phyloP scores from a whole-genome alignment of 495 filamentous ascomycete species.

The Penicillium coprophilum region DNA sequence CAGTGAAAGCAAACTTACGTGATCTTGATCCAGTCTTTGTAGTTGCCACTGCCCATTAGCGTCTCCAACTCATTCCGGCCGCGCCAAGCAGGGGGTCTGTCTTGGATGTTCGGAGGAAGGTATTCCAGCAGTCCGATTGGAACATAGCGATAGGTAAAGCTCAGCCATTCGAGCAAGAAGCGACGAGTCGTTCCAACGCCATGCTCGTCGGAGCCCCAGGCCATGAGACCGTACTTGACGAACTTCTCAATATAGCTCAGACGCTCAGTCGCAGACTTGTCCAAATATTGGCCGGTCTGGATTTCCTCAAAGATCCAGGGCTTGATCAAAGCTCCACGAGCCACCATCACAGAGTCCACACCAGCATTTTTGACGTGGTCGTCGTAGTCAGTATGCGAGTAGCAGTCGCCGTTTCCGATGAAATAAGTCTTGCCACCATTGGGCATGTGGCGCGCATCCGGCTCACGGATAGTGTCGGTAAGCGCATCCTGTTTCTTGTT shows the following conservation, averaged over 20 bases:
- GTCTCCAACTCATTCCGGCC: conserved; percentile 91
- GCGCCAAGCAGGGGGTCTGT: conserved; percentile 78
- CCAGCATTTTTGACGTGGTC: conserved; percentile 70
- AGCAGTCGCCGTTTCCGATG: conserved; percentile 94
- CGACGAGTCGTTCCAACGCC: conserved; percentile 84
- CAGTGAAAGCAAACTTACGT: conserved; percentile 58
- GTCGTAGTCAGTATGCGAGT: conserved; percentile 86
- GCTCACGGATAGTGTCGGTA: conserved; percentile 72
- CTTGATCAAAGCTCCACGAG: conserved; percentile 88
- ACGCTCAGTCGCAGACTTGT: conserved; percentile 88
- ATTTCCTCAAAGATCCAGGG: conserved; percentile 99
- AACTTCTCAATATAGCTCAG: conserved; percentile 85
- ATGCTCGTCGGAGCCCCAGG: conserved; percentile 93
- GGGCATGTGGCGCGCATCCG: conserved; percentile 65
- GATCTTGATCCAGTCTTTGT: conserved; percentile 98
- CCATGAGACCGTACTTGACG: conserved; percentile 82
- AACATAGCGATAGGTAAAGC: conserved; percentile 87
- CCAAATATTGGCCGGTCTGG: conserved; percentile 83
- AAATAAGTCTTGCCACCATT: conserved; percentile 74
- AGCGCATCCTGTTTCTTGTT: conserved; percentile 61
- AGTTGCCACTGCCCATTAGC: conserved; percentile 81
- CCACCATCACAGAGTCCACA: conserved; percentile 90
- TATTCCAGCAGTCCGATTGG: conserved; percentile 85
- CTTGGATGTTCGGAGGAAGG: conserved; percentile 81
- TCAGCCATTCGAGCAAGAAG: conserved; percentile 93